Evolutionary conservation across 1,139 yeast genomes (phyloP), one percentile per base, ranked within the genome.

Genomic region (Debaryomycetaceae sp.): DNA sequence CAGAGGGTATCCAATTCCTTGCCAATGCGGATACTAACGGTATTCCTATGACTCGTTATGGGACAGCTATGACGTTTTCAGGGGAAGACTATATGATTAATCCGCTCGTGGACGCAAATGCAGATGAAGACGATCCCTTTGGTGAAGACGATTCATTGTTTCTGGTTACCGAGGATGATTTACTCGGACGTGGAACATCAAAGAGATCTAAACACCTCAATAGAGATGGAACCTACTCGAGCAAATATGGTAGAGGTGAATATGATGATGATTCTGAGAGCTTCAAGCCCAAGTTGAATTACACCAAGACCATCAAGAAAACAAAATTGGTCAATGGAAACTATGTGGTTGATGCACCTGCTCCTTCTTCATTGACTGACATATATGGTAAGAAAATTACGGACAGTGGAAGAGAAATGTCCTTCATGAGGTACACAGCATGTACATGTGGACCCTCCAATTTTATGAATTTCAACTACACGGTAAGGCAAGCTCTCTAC

Each of bases 361-460:
- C 84, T 4, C 84, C 90, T 1, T 69, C 75, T 43, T 72, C 81
- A 36, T 71, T 86, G 39, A 65, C 83, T 37, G 74, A 72, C 43
- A 81, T 81, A 42, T 81, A 80, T 56, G 69, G 78, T 48, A 67
- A 74, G 57, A 70, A 57, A 59, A 68, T 77, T 49, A 69, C 74
- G 9, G 75, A 76, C 37, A 62, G 67, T 38, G 71, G 72, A 20
- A 72, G 89, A 46, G 95, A 87, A 63, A 85, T 86, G 72, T 69
- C 85, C 6, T 83, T 81, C 51, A 80, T 87, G 86, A 71, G 95
- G 51, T 87, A 87, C 65, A 82, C 88, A 31, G 95, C 91, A 0
- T 87, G 85, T 39, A 87, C 95, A 1, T 83, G 90, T 59, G 89
- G 88, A 43, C 93, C 95, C 0, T 72, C 80, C 6, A 80, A 82